These are phyloP conservation scores for Monosporozyma yasuniensis DNA, from an alignment of 805 yeast genomes.

Conservation along the genomic window DNA sequence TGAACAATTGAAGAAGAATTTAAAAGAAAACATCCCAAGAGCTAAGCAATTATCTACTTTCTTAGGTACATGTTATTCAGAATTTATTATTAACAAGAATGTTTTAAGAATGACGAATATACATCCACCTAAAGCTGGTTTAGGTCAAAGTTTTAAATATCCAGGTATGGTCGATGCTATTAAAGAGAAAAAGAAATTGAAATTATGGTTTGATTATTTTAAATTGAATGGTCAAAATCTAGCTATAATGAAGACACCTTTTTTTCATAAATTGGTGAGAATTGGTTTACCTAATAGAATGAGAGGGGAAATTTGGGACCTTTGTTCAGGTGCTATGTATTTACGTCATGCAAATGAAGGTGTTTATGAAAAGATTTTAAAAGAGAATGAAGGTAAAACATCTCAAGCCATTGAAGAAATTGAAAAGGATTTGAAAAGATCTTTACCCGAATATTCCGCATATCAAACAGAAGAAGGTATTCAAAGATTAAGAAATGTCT, in stretches of 20 bases:
- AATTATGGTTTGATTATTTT: constrained; percentile 90
- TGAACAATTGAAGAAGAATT: constrained; percentile 47
- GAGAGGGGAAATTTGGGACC: constrained; percentile 95
- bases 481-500: constrained; percentile 69
- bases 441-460: constrained; percentile 92
- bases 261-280: constrained; percentile 73
- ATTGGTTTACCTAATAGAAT: constrained; percentile 92
- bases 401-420: constrained; percentile 92
- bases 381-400: constrained; percentile 49
- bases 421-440: constrained; percentile 89
- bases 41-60: constrained; percentile 58
- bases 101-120: constrained; percentile 31
- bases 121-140: constrained; percentile 67
- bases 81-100: constrained; percentile 58
- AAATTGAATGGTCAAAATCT: constrained; percentile 77
- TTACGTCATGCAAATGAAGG: constrained; percentile 53
- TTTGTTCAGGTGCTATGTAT: constrained; percentile 79
- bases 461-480: constrained; percentile 86
- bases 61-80: constrained; percentile 71
- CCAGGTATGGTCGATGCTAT: constrained; percentile 80
- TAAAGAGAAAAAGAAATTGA: constrained; percentile 76
- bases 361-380: constrained; percentile 50
- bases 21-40: constrained; percentile 54
- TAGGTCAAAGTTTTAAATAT: constrained; percentile 74
- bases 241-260: constrained; percentile 61